Evolutionary conservation across 257 asterid genomes (phyloP), one percentile per base, ranked within the genome.

Genomic region (Mentha longifolia): DNA sequence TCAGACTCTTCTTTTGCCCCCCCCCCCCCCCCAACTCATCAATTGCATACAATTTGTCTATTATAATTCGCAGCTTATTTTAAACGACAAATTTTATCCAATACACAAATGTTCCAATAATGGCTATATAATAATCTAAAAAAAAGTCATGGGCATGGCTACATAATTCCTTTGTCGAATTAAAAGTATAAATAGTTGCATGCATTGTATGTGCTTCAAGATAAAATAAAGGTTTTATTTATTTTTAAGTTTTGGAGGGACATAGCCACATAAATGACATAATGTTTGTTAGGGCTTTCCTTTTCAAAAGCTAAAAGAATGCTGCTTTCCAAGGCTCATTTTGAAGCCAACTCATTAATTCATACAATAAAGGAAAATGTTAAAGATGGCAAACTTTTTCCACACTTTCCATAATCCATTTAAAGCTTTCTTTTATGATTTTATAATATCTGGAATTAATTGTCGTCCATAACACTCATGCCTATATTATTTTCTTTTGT

Each of bases 191-290:
- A 3, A 25, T 60, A 9, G 39, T 17, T 49, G 80, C 67, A 70
- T 61, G 61, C 35, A 64, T 31, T 60, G 58, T 55, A 15, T 54
- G 64, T 61, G 22, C 6, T 50, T n/a, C 50, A 25, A 74, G 9
- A 19, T 56, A 47, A 31, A 55, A 57, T 55, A 70, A 33, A 61
- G 37, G 14, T 59, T 35, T 35, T 5, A 5, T 35, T 35, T 35
- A 5, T 33, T 67, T 78, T 57, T 61, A 31, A 49, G 45, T 39
- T 51, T 68, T 49, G 61, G 70, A 67, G 66, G 50, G 75, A 51
- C 80, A 79, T 20, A n/a, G 58, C 73, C 76, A 74, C 73, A 79
- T n/a, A n/a, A n/a, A n/a, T n/a, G n/a, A n/a, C n/a, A n/a, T 70
- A 71, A 73, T 76, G 72, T 28, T 70, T 69, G 78, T 65, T 50